These are phyloP conservation scores for Trebouxiophyceae sp. DNA, from an alignment of 163 green algal genomes.

Conservation along the genomic window DNA sequence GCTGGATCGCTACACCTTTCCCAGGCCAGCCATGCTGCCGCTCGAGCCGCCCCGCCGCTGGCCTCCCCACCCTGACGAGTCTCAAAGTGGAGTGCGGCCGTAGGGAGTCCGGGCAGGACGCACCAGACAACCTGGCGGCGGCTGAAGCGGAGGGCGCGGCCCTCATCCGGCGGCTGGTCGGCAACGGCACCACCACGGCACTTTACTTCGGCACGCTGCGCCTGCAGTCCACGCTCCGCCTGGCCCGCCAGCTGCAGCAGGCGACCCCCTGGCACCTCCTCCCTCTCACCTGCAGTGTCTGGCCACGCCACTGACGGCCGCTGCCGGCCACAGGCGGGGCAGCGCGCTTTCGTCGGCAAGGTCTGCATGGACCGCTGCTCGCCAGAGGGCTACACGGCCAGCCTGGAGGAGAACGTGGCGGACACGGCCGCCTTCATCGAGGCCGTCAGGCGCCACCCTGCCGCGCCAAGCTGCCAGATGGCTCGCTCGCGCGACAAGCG, in stretches of 20 bases:
- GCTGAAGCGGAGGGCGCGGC: conserved; percentile 26
- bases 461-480: too few species aligned
- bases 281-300: too few species aligned
- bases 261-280: too few species aligned
- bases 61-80: too few species aligned
- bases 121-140: conserved; percentile 20
- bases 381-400: conserved; percentile 40
- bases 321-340: conserved; percentile 21
- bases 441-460: neutral
- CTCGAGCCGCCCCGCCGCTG: too few species aligned
- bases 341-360: conserved; percentile 58
- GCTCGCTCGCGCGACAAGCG: too few species aligned
- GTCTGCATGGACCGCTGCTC: conserved; percentile 57
- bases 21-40: too few species aligned
- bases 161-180: conserved; percentile 38
- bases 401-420: conserved; percentile 25
- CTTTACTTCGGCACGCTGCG: conserved; percentile 50
- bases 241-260: too few species aligned
- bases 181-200: conserved; percentile 51
- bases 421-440: conserved; percentile 43
- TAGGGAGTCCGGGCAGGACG: conserved; percentile 38
- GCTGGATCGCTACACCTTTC: conserved; percentile 63
- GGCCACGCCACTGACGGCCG: too few species aligned
- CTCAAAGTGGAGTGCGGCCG: too few species aligned
- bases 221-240: too few species aligned